Conservation (phyloP, 768 basidiomycete genomes). For the Kwoniella europaea region DNA sequence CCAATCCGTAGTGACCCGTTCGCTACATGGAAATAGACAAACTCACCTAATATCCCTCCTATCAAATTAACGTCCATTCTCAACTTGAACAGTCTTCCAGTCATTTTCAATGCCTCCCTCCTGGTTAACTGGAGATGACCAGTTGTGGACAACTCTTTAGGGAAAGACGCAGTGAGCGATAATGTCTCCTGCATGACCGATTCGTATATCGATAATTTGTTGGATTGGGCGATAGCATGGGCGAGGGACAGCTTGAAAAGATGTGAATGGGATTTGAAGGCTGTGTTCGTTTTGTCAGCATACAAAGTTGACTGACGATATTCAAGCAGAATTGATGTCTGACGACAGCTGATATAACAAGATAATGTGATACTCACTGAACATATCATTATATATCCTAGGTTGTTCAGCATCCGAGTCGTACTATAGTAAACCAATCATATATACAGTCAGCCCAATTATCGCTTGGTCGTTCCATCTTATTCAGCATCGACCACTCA, state of each 20-base stretch:
- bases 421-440: slow-evolving; percentile 63
- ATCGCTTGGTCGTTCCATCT: neutral
- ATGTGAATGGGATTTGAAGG: slow-evolving; percentile 81
- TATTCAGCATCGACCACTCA: slow-evolving; percentile 58
- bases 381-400: slow-evolving; percentile 94
- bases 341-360: too few relatives aligned
- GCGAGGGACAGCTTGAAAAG: slow-evolving; percentile 76
- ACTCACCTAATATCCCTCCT: slow-evolving; percentile 74
- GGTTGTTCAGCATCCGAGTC: slow-evolving; percentile 83
- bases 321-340: neutral
- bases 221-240: slow-evolving; percentile 92
- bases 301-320: neutral
- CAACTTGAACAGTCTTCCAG: slow-evolving; percentile 82
- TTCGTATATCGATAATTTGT: slow-evolving; percentile 86
- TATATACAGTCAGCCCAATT: neutral
- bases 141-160: slow-evolving; percentile 76
- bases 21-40: too few relatives aligned
- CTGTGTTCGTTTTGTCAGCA: slow-evolving; percentile 59
- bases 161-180: slow-evolving; percentile 81
- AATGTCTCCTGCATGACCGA: slow-evolving; percentile 75
- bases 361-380: slow-evolving; percentile 67
- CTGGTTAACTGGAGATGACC: slow-evolving; percentile 78
- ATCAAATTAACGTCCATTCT: slow-evolving; percentile 88
- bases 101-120: slow-evolving; percentile 82
- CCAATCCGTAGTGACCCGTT: too few relatives aligned